Conservation (phyloP, 1,284 basidiomycete genomes). For the Moesziomyces sp. region DNA sequence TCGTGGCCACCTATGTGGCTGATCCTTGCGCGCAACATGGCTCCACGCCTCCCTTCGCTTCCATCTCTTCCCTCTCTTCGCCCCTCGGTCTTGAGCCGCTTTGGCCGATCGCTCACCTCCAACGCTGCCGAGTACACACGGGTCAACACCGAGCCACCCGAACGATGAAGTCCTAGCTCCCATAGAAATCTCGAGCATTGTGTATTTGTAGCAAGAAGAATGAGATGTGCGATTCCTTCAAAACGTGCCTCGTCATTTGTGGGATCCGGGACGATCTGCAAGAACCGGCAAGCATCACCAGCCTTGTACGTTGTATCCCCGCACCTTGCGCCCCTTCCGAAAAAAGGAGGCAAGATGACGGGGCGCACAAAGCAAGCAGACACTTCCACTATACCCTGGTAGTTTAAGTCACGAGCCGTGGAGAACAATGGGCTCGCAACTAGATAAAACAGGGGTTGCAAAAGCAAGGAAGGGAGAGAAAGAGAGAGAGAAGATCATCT, state of each 20-base stretch:
- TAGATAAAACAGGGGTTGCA: constrained; percentile 45
- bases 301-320: not conserved
- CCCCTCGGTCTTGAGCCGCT: constrained; percentile 13
- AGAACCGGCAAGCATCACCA: constrained; percentile 18
- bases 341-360: not conserved
- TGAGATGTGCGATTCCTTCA: constrained; percentile 56
- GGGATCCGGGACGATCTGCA: constrained; percentile 57
- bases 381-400: constrained; percentile 47
- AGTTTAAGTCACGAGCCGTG: constrained; percentile 57
- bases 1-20: constrained; percentile 49
- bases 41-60: constrained; percentile 9
- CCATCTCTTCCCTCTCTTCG: constrained; percentile 15
- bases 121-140: constrained; percentile 23
- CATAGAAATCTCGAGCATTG: not conserved
- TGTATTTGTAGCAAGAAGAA: constrained; percentile 13
- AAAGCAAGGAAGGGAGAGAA: not conserved
- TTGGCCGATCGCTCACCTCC: constrained; percentile 14
- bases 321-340: not conserved
- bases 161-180: not conserved
- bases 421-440: constrained; percentile 26
- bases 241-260: constrained; percentile 48
- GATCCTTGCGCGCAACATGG: constrained; percentile 37
- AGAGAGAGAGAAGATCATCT: no score
- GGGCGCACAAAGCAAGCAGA: not conserved
- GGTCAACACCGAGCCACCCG: constrained; percentile 20